Evolutionary conservation across 768 basidiomycete species (phyloP).

Genomic region (Cystobasidium tubakii): DNA sequence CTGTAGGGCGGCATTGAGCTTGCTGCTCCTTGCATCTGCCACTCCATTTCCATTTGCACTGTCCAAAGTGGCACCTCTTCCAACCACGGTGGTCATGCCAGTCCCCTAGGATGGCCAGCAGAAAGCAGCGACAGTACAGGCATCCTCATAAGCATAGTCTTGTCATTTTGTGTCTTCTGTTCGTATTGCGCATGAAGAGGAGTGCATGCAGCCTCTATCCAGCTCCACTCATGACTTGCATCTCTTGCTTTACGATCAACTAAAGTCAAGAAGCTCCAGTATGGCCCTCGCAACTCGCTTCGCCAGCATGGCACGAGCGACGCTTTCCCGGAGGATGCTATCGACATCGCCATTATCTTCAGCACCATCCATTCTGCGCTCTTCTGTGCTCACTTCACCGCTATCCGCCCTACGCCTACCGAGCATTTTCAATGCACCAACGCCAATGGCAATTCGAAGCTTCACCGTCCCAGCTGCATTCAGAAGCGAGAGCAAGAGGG

Average conservation of each 20-base stretch:
- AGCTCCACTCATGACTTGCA: no score
- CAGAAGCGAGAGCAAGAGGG: constrained; percentile 17
- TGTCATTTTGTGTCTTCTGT: no score
- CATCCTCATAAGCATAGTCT: background rate
- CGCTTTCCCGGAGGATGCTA: background rate
- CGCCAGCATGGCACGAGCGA: background rate
- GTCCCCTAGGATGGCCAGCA: background rate
- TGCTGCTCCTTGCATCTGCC: background rate
- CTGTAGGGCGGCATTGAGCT: background rate
- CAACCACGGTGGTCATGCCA: background rate
- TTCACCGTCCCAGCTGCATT: constrained; percentile 27
- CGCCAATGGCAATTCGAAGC: background rate
- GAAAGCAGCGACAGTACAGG: background rate
- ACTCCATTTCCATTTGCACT: background rate
- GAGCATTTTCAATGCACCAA: background rate
- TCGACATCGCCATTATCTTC: background rate
- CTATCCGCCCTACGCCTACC: background rate
- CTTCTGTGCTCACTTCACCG: background rate
- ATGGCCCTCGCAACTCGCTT: background rate
- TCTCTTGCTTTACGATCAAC: no score
- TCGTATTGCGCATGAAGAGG: no score
- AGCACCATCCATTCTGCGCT: background rate
- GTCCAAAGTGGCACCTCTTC: no score
- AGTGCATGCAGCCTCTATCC: no score
- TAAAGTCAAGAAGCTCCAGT: background rate